Evolutionary conservation across 208 protist genomes (phyloP).

Genomic region (Crithidia expoeki): DNA sequence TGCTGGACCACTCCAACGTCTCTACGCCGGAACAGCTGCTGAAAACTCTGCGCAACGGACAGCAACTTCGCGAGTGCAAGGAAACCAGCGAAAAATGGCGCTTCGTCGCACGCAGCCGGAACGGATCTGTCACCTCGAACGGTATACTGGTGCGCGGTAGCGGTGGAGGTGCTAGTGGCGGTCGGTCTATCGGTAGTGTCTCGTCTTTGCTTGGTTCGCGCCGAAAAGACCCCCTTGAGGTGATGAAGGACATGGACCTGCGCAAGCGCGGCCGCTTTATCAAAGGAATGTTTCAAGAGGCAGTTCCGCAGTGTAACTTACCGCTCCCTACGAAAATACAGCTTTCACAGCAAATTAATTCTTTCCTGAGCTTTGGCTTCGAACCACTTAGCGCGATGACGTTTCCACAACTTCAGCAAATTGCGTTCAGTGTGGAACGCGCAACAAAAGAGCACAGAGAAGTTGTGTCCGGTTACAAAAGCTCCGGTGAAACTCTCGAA

Average conservation of each 20-base stretch:
- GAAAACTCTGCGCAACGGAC: slow-evolving; percentile 37
- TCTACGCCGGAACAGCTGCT: slow-evolving; percentile 42
- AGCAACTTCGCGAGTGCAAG: slow-evolving; percentile 73
- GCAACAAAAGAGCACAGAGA: slow-evolving; percentile 72
- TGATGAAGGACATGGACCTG: slow-evolving; percentile 75
- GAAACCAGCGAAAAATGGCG: slow-evolving; percentile 76
- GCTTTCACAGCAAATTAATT: slow-evolving; percentile 76
- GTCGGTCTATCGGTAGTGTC: slow-evolving; percentile 65
- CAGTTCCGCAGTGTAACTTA: slow-evolving; percentile 55
- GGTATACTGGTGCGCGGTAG: slow-evolving; percentile 68
- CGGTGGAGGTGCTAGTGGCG: slow-evolving; percentile 25
- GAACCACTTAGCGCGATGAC: slow-evolving; percentile 79
- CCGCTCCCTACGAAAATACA: slow-evolving; percentile 81
- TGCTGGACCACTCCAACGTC: slow-evolving; percentile 39
- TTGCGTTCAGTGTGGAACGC: slow-evolving; percentile 48
- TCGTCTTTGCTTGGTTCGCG: slow-evolving; percentile 66
- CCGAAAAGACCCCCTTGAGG: slow-evolving; percentile 78
- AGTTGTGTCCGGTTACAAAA: slow-evolving; percentile 55
- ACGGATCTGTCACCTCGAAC: slow-evolving; percentile 82
- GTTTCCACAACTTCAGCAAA: slow-evolving; percentile 44
- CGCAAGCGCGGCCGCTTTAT: slow-evolving; percentile 82
- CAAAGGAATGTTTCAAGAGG: slow-evolving; percentile 74
- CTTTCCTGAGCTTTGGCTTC: slow-evolving; percentile 84
- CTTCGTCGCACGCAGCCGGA: slow-evolving; percentile 65
- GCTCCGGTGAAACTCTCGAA: slow-evolving; percentile 70